Conservation (phyloP, 768 basidiomycete genomes). For the Phanerochaete carnosa region DNA sequence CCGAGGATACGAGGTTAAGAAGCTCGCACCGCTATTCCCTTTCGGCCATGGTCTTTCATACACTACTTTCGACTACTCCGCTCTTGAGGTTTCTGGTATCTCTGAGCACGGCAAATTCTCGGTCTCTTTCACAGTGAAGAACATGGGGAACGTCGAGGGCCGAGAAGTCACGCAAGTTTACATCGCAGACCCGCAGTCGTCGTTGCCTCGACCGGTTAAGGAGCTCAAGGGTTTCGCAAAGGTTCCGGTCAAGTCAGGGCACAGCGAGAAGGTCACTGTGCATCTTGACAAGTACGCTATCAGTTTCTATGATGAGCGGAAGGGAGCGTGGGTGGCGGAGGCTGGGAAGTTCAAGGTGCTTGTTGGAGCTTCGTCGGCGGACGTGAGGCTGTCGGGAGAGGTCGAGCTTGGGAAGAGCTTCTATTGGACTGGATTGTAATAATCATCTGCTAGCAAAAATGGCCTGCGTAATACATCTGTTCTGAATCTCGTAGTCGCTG, state of each 20-base stretch:
- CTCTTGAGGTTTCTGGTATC: constrained; percentile 33
- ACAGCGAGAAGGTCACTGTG: constrained; percentile 36
- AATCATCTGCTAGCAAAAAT: no score
- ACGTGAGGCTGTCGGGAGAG: constrained; percentile 35
- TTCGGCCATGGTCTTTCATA: constrained; percentile 63
- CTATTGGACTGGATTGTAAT: constrained; percentile 41
- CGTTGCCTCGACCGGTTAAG: constrained; percentile 41
- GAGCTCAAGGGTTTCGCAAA: constrained; percentile 50
- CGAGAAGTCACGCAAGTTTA: constrained; percentile 49
- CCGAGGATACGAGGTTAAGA: constrained; percentile 44
- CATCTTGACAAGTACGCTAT: constrained; percentile 45
- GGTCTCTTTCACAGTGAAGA: constrained; percentile 43
- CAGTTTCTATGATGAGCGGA: constrained; percentile 45
- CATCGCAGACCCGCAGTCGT: constrained; percentile 38
- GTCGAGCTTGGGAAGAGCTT: constrained; percentile 33
- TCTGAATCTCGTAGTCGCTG: no score
- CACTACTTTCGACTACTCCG: constrained; percentile 51
- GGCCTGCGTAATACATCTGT: no score
- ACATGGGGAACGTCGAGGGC: constrained; percentile 41
- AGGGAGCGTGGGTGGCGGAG: constrained; percentile 29
- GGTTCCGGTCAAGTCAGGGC: constrained; percentile 41
- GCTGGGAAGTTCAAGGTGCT: constrained; percentile 42
- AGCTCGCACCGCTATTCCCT: constrained; percentile 45
- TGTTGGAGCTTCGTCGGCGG: constrained; percentile 44
- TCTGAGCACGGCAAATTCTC: constrained; percentile 33